Percentiles rank a stretch among this genome's conserved stretches.
Evolutionary conservation across 805 yeast genomes (phyloP).

Genomic region (Ogataea chonburiensis): DNA sequence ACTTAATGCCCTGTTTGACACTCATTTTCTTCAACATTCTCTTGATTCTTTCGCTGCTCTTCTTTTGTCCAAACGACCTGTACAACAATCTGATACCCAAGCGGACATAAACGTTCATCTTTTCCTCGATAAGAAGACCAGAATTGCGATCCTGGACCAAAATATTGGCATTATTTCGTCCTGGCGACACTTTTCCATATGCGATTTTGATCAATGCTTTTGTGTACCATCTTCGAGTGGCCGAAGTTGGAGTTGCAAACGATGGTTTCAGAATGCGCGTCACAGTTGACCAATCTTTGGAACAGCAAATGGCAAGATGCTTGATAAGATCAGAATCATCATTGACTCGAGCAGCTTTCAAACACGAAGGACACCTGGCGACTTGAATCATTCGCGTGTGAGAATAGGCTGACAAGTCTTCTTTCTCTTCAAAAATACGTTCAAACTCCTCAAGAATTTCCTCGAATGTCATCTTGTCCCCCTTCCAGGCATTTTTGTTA

Average conservation of each 20-base stretch:
- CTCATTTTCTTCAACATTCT: conserved; percentile 63
- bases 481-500: conserved; percentile 50
- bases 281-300: conserved; percentile 70
- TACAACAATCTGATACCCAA: conserved; percentile 84
- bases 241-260: conserved; percentile 77
- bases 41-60: conserved; percentile 48
- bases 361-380: conserved; percentile 80
- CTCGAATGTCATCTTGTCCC: conserved; percentile 45
- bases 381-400: conserved; percentile 50
- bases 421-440: conserved; percentile 32
- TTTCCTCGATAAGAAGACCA: conserved; percentile 89
- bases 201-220: conserved; percentile 79
- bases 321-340: conserved; percentile 71
- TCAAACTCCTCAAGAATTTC: conserved; percentile 51
- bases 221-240: conserved; percentile 86
- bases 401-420: neutral
- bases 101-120: conserved; percentile 85
- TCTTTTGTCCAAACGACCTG: conserved; percentile 59
- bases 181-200: conserved; percentile 83
- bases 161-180: conserved; percentile 90
- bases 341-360: conserved; percentile 50
- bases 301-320: conserved; percentile 84
- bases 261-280: conserved; percentile 61
- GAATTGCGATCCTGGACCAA: conserved; percentile 89
- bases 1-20: conserved; percentile 79